These are phyloP conservation scores for Chlorencoelia australis DNA, from an alignment of 2,329 filamentous ascomycete species.

Conservation along the genomic window DNA sequence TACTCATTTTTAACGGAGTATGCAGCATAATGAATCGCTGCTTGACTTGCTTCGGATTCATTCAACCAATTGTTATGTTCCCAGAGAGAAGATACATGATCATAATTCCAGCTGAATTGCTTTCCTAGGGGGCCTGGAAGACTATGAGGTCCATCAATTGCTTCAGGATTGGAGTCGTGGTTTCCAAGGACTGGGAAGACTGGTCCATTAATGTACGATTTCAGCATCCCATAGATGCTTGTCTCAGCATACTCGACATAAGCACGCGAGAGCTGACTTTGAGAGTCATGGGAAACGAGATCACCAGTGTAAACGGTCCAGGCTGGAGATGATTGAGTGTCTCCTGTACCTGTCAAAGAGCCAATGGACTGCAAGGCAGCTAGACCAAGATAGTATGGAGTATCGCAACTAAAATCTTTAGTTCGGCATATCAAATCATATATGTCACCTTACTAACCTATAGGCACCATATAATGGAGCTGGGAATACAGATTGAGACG, in stretches of 20 bases:
- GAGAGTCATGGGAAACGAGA: conserved; percentile 43
- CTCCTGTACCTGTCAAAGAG: conserved; percentile 44
- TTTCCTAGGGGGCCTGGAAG: conserved; percentile 41
- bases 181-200: conserved; percentile 48
- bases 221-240: conserved; percentile 44
- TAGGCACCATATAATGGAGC: conserved; percentile 45
- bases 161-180: conserved; percentile 44
- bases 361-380: conserved; percentile 45
- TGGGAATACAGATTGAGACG: conserved; percentile 32
- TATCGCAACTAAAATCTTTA: conserved; percentile 35
- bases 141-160: conserved; percentile 41
- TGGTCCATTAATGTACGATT: conserved; percentile 43
- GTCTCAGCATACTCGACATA: conserved; percentile 45
- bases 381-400: conserved; percentile 45
- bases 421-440: neutral
- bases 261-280: conserved; percentile 39
- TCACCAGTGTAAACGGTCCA: conserved; percentile 49
- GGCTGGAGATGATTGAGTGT: conserved; percentile 33
- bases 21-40: conserved; percentile 42
- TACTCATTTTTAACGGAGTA: conserved; percentile 45
- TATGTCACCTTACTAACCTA: conserved; percentile 20
- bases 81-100: conserved; percentile 45
- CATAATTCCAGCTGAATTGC: conserved; percentile 49
- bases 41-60: conserved; percentile 33
- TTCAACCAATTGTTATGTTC: conserved; percentile 45